Conservation (phyloP, 1,139 yeast species). For the Saccharomyces uvarum region DNA sequence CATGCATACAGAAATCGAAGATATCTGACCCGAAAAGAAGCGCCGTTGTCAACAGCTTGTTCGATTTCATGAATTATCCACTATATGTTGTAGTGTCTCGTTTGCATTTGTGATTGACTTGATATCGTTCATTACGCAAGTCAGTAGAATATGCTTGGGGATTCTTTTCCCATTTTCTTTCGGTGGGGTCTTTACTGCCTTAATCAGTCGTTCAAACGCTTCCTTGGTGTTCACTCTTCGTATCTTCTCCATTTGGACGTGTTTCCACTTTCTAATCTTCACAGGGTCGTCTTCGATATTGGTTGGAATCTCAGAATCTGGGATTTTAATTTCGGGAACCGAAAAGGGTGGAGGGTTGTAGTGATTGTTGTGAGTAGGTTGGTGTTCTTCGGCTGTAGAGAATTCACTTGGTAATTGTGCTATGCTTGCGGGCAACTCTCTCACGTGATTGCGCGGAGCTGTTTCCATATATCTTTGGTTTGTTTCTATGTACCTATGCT, state of each 20-base stretch:
- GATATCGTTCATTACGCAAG: conserved; percentile 27
- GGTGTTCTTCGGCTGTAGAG: neutral
- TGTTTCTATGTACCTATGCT: neutral
- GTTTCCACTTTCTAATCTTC: conserved; percentile 29
- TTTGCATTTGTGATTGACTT: conserved; percentile 24
- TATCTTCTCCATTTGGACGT: conserved; percentile 29
- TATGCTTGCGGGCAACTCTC: neutral
- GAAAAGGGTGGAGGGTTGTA: conserved; percentile 10
- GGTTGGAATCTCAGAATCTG: conserved; percentile 20
- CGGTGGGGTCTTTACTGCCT: conserved; percentile 18
- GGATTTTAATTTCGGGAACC: conserved; percentile 25
- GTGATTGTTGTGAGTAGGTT: conserved; percentile 2
- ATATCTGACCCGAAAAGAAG: neutral
- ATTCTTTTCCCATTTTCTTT: conserved; percentile 22
- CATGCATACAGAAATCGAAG: neutral
- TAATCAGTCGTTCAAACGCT: conserved; percentile 24
- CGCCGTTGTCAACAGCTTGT: neutral
- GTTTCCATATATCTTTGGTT: neutral
- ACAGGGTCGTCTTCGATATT: conserved; percentile 16
- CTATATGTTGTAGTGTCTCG: conserved; percentile 17
- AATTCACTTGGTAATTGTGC: neutral
- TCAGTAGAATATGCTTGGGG: conserved; percentile 27
- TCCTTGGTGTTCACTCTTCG: conserved; percentile 28
- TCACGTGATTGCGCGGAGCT: neutral
- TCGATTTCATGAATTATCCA: neutral